phyloP scores from a whole-genome alignment of 2,329 filamentous ascomycete species.

The Rhinocladiella mackenziei region DNA sequence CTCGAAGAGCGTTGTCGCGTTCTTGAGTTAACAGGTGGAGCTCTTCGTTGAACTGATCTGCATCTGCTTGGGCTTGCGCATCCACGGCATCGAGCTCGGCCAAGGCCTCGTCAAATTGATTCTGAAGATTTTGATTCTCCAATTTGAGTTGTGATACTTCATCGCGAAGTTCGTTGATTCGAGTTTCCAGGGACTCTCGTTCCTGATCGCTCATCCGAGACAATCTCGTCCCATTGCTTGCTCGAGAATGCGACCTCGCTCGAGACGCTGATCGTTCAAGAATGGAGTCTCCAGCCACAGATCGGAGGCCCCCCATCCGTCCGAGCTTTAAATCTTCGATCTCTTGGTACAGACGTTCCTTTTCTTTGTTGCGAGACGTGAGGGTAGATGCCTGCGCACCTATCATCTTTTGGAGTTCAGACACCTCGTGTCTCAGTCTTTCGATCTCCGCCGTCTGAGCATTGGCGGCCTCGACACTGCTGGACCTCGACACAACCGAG shows the following conservation, averaged over 20 bases:
- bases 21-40: conserved; percentile 74
- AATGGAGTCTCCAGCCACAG: conserved; percentile 75
- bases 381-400: conserved; percentile 97
- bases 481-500: conserved; percentile 40
- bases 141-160: conserved; percentile 81
- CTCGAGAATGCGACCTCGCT: conserved; percentile 70
- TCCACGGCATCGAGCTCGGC: conserved; percentile 74
- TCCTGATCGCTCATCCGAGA: conserved; percentile 68
- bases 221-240: conserved; percentile 64
- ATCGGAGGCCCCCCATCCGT: conserved; percentile 62
- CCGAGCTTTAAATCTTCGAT: conserved; percentile 94
- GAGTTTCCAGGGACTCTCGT: conserved; percentile 80
- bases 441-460: conserved; percentile 66
- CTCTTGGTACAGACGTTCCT: conserved; percentile 90
- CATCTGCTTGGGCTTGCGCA: conserved; percentile 71
- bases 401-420: conserved; percentile 84
- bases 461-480: conserved; percentile 44
- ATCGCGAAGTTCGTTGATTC: conserved; percentile 77
- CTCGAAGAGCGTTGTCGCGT: conserved; percentile 76
- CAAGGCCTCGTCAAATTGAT: conserved; percentile 74
- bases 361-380: conserved; percentile 90
- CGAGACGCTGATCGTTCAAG: conserved; percentile 91
- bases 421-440: conserved; percentile 84
- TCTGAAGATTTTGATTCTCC: conserved; percentile 81
- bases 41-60: conserved; percentile 75